phyloP scores from a whole-genome alignment of 2,329 filamentous ascomycete genomes.

The Aureobasidium lini region DNA sequence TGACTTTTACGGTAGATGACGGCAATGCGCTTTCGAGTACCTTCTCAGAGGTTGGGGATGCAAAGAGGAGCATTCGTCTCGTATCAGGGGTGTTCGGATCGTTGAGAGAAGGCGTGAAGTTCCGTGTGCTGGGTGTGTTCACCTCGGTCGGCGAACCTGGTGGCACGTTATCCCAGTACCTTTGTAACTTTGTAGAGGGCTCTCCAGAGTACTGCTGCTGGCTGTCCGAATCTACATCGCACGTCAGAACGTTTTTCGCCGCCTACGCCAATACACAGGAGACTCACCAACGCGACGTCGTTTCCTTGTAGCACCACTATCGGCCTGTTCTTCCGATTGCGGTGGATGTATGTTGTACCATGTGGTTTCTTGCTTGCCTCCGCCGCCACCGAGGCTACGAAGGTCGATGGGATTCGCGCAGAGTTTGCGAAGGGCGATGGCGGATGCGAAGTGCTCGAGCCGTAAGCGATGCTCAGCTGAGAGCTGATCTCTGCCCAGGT shows the following conservation, averaged over 20 bases:
- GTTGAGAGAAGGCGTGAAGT: not conserved
- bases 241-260: not conserved
- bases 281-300: not conserved
- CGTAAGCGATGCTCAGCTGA: not conserved
- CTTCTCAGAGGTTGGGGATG: not conserved
- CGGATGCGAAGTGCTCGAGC: not conserved
- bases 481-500: not conserved
- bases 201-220: not conserved
- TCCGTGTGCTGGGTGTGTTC: constrained; percentile 3
- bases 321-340: not conserved
- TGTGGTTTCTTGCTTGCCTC: constrained; percentile 2
- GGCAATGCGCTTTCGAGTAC: not conserved
- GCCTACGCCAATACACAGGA: not conserved
- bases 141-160: constrained; percentile 5
- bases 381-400: constrained; percentile 1
- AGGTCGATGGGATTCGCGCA: constrained; percentile 7
- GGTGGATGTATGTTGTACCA: not conserved
- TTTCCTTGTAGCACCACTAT: not conserved
- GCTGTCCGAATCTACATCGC: not conserved
- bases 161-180: not conserved
- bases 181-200: constrained; percentile 1
- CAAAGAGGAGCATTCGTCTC: not conserved
- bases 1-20: not conserved
- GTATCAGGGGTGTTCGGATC: not conserved
- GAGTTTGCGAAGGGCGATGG: not conserved